Evolutionary conservation across 129 eudicot genomes (phyloP), one percentile per base, ranked within the genome.

Genomic region (Smallanthus sonchifolius): DNA sequence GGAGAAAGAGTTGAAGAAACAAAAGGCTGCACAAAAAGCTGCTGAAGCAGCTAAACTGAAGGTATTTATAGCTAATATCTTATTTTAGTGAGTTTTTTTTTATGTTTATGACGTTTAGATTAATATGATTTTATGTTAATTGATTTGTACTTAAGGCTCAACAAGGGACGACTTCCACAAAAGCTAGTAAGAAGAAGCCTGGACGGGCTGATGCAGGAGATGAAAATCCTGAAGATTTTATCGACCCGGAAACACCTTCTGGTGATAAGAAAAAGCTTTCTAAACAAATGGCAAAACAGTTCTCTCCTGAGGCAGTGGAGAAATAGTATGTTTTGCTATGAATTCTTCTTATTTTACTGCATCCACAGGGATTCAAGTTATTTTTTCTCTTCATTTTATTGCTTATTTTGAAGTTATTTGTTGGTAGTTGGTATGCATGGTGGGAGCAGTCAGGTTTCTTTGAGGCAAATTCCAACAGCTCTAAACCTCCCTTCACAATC

Each of bases 401-500:
- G 13, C 24, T 71, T 48, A 30, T 37, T 7, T 38, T 40, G 0
- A 37, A 47, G 34, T 67, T 73, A 30, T 65, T 77, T 15, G 11
- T 73, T 10, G 49, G 52, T 78, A 95, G 99, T 71, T 95, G 99
- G 99, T 95, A 95, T 79, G 86, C 77, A 67, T 95, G 94, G 96
- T 95, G 99, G 99, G 99, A 95, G 76, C 84, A 88, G 59, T 88
- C 96, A 0, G 86, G 86, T 34, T 87, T 88, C 75, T 95, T 95
- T 79, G 86, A 78, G 78, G 99, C 92, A 45, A 85, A 91, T 66
- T 42, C 99, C 19, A 87, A 77, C 79, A 88, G 97, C 81, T 84
- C 96, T 56, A 95, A 95, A 79, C 90, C 91, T 11, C 73, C 97
- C 5, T 95, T 85, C 75, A 87, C 83, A 17, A 95, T 95, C 51